Percentiles rank a stretch among this genome's conserved stretches.
phyloP scores from a whole-genome alignment of 202 grass and related monocot species.

The Carex sylvatica region DNA sequence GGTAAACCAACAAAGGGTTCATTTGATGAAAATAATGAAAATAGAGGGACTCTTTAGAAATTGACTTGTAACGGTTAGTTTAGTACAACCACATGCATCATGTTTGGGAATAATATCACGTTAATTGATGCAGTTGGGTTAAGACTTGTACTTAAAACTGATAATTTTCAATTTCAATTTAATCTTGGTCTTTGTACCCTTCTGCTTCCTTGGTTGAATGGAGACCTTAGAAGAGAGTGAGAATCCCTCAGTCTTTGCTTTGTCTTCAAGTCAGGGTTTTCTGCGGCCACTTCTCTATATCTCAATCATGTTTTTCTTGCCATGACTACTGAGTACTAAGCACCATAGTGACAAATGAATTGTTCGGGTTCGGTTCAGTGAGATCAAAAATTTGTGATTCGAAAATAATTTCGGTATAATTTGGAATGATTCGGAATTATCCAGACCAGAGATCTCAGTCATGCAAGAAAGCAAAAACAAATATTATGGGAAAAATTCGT shows the following conservation, averaged over 20 bases:
- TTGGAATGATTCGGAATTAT: too few relatives aligned
- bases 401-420: too few relatives aligned
- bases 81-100: conserved; percentile 12
- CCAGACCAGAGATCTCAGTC: too few relatives aligned
- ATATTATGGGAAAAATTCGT: too few relatives aligned
- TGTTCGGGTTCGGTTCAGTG: too few relatives aligned
- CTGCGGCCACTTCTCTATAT: neutral
- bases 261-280: conserved; percentile 1
- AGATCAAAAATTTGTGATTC: too few relatives aligned
- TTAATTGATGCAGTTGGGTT: conserved; percentile 28
- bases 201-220: conserved; percentile 15
- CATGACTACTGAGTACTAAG: too few relatives aligned
- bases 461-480: too few relatives aligned
- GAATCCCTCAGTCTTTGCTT: conserved; percentile 13
- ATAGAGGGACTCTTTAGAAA: neutral
- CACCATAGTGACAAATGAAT: too few relatives aligned
- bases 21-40: neutral
- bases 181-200: conserved; percentile 30
- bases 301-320: neutral
- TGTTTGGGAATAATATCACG: conserved; percentile 26
- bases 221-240: neutral
- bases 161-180: neutral
- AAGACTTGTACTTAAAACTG: neutral
- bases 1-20: too few relatives aligned
- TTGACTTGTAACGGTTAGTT: neutral